Conservation (phyloP, 768 basidiomycete species). For the Tylopilus felleus region DNA sequence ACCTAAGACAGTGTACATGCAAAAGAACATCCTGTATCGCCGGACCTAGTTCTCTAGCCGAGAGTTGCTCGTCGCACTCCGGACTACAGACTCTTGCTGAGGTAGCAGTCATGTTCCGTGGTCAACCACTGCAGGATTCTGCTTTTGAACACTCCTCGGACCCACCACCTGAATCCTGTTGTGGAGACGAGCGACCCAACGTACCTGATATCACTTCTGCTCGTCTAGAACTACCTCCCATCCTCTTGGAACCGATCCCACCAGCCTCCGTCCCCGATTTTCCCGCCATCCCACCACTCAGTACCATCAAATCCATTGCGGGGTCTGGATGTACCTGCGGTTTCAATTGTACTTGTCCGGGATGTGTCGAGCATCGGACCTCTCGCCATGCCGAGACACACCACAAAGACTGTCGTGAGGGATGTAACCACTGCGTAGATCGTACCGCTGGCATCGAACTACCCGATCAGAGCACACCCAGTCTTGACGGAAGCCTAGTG, state of each 20-base stretch:
- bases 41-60: conserved; percentile 1
- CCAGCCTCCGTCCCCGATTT: conserved; percentile 41
- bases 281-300: conserved; percentile 58
- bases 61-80: conserved; percentile 2
- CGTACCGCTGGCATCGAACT: conserved; percentile 43
- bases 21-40: conserved; percentile 10
- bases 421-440: conserved; percentile 66
- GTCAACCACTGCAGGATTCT: conserved; percentile 6
- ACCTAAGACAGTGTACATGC: conserved; percentile 55
- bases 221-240: conserved; percentile 50
- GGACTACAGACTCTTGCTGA: conserved; percentile 38
- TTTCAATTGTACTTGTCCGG: conserved; percentile 64
- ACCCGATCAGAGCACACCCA: conserved; percentile 25
- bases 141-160: conserved; percentile 2
- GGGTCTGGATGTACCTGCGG: conserved; percentile 75
- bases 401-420: conserved; percentile 41
- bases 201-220: neutral
- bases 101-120: conserved; percentile 30
- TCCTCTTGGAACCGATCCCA: conserved; percentile 29
- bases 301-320: conserved; percentile 53
- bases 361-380: conserved; percentile 70
- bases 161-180: conserved; percentile 23
- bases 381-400: conserved; percentile 39
- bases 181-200: neutral
- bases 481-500: conserved; percentile 37